phyloP scores from a whole-genome alignment of 1,139 yeast species.

The Debaryomyces coudertii region DNA sequence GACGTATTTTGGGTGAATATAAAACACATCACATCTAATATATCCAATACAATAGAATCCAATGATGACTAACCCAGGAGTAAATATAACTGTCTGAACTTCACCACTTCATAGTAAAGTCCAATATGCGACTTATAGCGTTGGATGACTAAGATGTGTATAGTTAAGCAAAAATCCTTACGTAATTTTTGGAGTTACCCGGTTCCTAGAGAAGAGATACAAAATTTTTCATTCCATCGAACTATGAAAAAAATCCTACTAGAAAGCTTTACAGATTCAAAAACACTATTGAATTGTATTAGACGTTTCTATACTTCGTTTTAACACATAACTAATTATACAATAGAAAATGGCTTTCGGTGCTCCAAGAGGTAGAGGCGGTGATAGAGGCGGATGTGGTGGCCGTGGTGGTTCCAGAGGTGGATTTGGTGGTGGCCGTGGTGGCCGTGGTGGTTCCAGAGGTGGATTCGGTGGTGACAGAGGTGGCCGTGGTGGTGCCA shows the following conservation, averaged over 20 bases:
- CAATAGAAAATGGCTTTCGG: conserved; percentile 34
- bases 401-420: conserved; percentile 61
- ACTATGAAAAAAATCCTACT: conserved; percentile 1
- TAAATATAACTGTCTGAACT: background rate
- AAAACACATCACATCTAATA: background rate
- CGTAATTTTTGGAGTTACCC: conserved; percentile 24
- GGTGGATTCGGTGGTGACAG: conserved; percentile 32
- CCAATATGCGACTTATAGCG: conserved; percentile 4
- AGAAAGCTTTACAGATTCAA: conserved; percentile 3
- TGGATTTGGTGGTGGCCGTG: conserved; percentile 31
- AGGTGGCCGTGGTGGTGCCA: conserved; percentile 37
- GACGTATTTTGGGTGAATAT: background rate
- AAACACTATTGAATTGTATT: conserved; percentile 7
- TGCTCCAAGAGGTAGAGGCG: conserved; percentile 43
- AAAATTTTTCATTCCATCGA: conserved; percentile 13
- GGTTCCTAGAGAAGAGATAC: conserved; percentile 16
- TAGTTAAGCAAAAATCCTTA: conserved; percentile 17
- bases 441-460: conserved; percentile 23
- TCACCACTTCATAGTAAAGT: background rate
- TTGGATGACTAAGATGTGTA: conserved; percentile 20
- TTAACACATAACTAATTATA: conserved; percentile 7
- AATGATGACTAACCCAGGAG: conserved; percentile 7
- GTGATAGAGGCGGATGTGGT: conserved; percentile 50
- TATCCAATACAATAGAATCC: too few relatives aligned
- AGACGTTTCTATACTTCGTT: conserved; percentile 9